These are phyloP conservation scores for Aspergillus saccharolyticus DNA, from an alignment of 495 filamentous ascomycete genomes.

Conservation along the genomic window DNA sequence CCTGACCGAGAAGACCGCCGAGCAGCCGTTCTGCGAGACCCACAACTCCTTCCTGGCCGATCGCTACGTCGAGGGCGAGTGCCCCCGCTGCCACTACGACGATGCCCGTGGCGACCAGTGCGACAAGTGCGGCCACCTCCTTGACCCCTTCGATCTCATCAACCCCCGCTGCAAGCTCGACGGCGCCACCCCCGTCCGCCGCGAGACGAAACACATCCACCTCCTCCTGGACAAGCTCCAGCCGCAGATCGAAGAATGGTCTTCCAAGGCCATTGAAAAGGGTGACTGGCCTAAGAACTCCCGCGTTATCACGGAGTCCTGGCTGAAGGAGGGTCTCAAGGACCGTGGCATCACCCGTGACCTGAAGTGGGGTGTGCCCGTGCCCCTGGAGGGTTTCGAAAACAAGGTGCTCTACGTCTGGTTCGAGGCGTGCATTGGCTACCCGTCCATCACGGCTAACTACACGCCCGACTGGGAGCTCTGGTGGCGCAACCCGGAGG, in stretches of 20 bases:
- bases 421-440: slow-evolving; percentile 98
- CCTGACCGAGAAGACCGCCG: slow-evolving; percentile 68
- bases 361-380: slow-evolving; percentile 79
- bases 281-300: slow-evolving; percentile 78
- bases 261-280: slow-evolving; percentile 50
- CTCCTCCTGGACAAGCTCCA: slow-evolving; percentile 76
- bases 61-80: slow-evolving; percentile 88
- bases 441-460: slow-evolving; percentile 89
- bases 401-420: slow-evolving; percentile 93
- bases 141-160: slow-evolving; percentile 67
- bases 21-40: slow-evolving; percentile 80
- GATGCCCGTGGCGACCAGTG: slow-evolving; percentile 86
- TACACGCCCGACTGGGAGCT: slow-evolving; percentile 89
- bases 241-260: slow-evolving; percentile 67
- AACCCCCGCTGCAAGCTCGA: slow-evolving; percentile 73
- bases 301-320: slow-evolving; percentile 62
- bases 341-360: slow-evolving; percentile 87
- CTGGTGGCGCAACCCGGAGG: slow-evolving; percentile 90
- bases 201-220: slow-evolving; percentile 70
- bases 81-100: slow-evolving; percentile 70
- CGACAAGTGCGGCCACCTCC: slow-evolving; percentile 75
- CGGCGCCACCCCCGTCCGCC: slow-evolving; percentile 66
- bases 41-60: slow-evolving; percentile 86
- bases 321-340: slow-evolving; percentile 78
- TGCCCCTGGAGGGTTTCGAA: slow-evolving; percentile 60